Base-by-base conservation (phyloP, 73 alveolate species). In the Paramecium tetraurelia region DNA sequence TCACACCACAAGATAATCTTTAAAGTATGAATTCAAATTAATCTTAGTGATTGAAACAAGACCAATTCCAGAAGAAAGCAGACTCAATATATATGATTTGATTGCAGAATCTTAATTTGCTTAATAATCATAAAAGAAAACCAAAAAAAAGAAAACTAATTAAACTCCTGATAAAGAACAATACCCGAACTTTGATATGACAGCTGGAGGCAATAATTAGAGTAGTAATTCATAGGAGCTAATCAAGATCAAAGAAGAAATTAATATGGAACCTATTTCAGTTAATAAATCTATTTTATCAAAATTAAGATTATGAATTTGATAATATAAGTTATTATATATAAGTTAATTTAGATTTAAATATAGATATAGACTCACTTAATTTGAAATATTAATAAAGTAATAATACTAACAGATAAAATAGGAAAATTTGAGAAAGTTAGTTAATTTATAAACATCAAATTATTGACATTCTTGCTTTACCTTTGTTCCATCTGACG, bases 401-500 rank as follows among this genome's bases (percentile, higher is more conserved):
- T n/a, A n/a, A n/a, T n/a, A n/a, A n/a, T n/a, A n/a, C n/a, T n/a
- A n/a, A n/a, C n/a, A n/a, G n/a, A n/a, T 38, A 38, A 38, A 38
- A 38, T 40, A 40, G 35, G 29, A 53, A 53, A 53, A 53, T 5
- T 27, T n/a, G 69, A 53, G n/a, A 53, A 53, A 53, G n/a, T n/a
- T 16, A 53, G 16, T 53, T 16, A n/a, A 14, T 53, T 53, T 18
- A 53, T 53, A 63, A 63, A 31, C 24, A 63, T 20, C 48, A 63
- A 27, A 3, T 6, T 36, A 36, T 72, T 18, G 59, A 72, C 59
- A 72, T 5, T 36, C 31, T 10, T 43, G 27, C 63, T 72, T 40
- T 72, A 7, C 57, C 63, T 18, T 72, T 72, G 2, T 16, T 72
- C 93, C 89, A 86, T 92, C 48, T 86, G 29, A 92, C 87, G 20